Percentiles rank a stretch among this genome's conserved stretches.
These are phyloP conservation scores for Tricladium varicosporioides DNA, from an alignment of 2,329 filamentous ascomycete species.

Conservation along the genomic window DNA sequence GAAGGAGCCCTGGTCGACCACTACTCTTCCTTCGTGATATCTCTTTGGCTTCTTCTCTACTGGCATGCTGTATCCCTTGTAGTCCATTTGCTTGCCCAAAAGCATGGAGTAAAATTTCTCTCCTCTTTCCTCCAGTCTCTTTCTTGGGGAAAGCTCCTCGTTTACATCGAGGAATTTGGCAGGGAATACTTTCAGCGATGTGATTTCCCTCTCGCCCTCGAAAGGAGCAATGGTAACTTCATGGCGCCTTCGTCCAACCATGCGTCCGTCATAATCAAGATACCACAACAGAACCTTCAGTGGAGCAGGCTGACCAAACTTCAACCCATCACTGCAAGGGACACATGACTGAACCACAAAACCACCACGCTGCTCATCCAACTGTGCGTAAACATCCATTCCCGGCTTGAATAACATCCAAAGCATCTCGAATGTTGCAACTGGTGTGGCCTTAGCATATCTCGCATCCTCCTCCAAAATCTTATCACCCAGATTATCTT, in stretches of 20 bases:
- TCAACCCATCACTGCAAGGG: slow-evolving; percentile 6
- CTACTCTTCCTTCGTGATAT: slow-evolving; percentile 21
- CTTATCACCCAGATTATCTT: slow-evolving; percentile 23
- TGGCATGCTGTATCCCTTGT: slow-evolving; percentile 23
- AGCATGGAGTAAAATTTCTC: slow-evolving; percentile 27
- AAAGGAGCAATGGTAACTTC: slow-evolving; percentile 28
- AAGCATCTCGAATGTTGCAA: slow-evolving; percentile 25
- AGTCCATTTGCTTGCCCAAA: slow-evolving; percentile 25
- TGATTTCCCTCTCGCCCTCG: slow-evolving; percentile 30
- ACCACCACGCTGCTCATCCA: slow-evolving; percentile 21
- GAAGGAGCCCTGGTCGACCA: slow-evolving; percentile 22
- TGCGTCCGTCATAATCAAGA: slow-evolving; percentile 32
- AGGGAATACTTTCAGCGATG: slow-evolving; percentile 29
- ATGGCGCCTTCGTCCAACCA: slow-evolving; percentile 24
- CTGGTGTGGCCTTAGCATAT: slow-evolving; percentile 17
- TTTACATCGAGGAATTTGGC: slow-evolving; percentile 19
- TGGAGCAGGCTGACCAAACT: slow-evolving; percentile 17
- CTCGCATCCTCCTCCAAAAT: slow-evolving; percentile 20
- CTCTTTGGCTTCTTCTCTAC: slow-evolving; percentile 23
- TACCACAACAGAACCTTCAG: slow-evolving; percentile 29
- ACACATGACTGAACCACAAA: slow-evolving; percentile 21
- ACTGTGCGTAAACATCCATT: slow-evolving; percentile 21
- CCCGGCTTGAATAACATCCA: slow-evolving; percentile 28
- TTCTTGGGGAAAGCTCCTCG: slow-evolving; percentile 14
- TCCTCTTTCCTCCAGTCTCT: slow-evolving; percentile 21